Evolutionary conservation across 75 land plant genomes (phyloP), one percentile per base, ranked within the genome.

Genomic region (Pinus albicaulis): DNA sequence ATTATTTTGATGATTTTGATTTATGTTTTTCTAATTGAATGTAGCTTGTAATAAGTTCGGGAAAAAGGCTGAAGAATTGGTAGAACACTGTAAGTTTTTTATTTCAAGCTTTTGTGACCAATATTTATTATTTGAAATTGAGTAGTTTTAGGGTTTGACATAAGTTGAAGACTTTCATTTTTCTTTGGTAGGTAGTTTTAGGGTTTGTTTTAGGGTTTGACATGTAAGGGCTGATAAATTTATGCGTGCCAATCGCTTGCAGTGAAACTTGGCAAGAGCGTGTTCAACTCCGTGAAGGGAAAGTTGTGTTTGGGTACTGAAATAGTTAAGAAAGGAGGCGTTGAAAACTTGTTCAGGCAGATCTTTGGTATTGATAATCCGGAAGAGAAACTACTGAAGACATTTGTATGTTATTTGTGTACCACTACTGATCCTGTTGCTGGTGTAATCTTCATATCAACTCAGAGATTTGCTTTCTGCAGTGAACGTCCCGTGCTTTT

Each of bases 361-460:
- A 20, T 55, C 3, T 91, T 91, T 63, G 52, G 41, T 14, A 53
- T 72, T 5, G 73, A 17, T 3, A 71, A 79, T 62, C 48, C 8
- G 48, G 80, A 80, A 56, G 93, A 91, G 68, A 76, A 79, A 73
- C 68, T 91, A 26, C 48, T 85, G 19, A 89, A 89, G 80, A 85
- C 87, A 5, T 86, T 59, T 36, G 91, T 78, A 5, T 91, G 93
- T 64, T 84, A 89, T 65, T 76, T 91, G 10, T 91, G 81, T 7
- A 91, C 93, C 41, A 79, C 85, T 5, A 84, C 87, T 44, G 92
- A 89, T 38, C 93, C 93, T 4, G 81, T 91, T 28, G 82, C 92
- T 14, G 93, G 93, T 5, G 74, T 86, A 12, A 80, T 89, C 23
- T 91, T 85, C 72, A 77, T 91, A 28, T 91, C 89, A 2, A 91